Evolutionary conservation across 352 stramenopile genomes (phyloP), one percentile per base, ranked within the genome.

Genomic region (Phytophthora crassamura): DNA sequence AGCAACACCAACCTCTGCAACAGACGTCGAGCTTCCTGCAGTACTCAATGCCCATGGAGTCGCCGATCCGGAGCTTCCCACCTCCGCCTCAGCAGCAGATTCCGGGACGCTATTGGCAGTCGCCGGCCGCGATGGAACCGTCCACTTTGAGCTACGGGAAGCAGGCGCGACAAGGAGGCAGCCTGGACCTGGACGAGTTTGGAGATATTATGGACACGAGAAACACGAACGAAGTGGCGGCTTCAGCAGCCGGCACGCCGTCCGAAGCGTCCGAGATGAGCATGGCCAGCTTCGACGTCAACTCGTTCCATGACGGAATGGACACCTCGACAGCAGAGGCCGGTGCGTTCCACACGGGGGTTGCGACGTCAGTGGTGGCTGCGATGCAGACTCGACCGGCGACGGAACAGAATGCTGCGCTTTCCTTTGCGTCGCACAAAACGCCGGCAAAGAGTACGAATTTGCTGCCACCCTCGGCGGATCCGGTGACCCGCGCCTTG

Each of bases 151-250:
- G 33, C 20, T 72, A 64, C 28, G 34, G 25, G 10, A 67, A 61
- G 33, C 73, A 78, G 18, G 47, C 69, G 16, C 64, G 60, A 0
- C 54, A 68, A 8, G 46, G 33, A 0, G 54, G 36, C 14, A 75
- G 47, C 18, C 49, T 86, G 41, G 77, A 82, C 39, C 51, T 86
- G 28, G 51, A 34, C 12, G 77, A 78, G 49, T 67, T 84, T 11
- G 48, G 61, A 33, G 79, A 78, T 11, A 83, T 86, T 32, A 28
- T 88, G 18, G 63, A 71, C 39, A 40, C 62, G 18, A 57, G 49
- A 35, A 46, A 50, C 5, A 32, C 20, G 16, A 45, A 45, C 16
- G 46, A 62, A 16, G 50, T 7, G 14, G 48, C 47, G 1, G 55
- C 51, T 20, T 15, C 60, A 28, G 57, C 35, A 41, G 25, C 25